phyloP scores from a whole-genome alignment of 1,139 yeast genomes.

The Blastobotrys buckinghamii region DNA sequence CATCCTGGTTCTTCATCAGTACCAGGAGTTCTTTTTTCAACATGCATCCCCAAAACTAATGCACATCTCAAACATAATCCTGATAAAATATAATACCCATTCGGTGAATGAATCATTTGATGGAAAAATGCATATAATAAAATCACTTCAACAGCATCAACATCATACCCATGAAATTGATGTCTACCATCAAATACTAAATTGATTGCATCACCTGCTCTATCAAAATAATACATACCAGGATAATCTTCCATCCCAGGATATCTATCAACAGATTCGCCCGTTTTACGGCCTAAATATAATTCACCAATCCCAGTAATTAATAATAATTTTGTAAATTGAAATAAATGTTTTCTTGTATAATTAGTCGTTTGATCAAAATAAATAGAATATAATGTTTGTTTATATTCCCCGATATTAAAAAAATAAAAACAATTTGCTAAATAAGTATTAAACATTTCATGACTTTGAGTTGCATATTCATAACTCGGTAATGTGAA shows the following conservation, averaged over 20 bases:
- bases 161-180: constrained; percentile 18
- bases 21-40: constrained; percentile 14
- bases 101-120: constrained; percentile 81
- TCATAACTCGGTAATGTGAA: constrained; percentile 62
- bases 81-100: constrained; percentile 74
- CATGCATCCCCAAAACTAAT: constrained; percentile 69
- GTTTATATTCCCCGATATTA: constrained; percentile 52
- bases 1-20: constrained; percentile 12
- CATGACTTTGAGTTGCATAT: constrained; percentile 68
- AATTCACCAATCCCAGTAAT: constrained; percentile 82
- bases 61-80: constrained; percentile 76
- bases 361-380: constrained; percentile 8
- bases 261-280: constrained; percentile 5
- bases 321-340: constrained; percentile 71
- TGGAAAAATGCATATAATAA: constrained; percentile 71
- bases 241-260: constrained; percentile 17
- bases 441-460: constrained; percentile 69
- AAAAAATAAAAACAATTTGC: constrained; percentile 85
- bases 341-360: constrained; percentile 33
- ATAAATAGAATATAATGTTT: constrained; percentile 17
- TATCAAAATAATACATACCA: constrained; percentile 19
- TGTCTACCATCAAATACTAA: constrained; percentile 19
- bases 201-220: constrained; percentile 19
- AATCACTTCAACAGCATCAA: constrained; percentile 64
- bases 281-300: constrained; percentile 37